Base-by-base conservation (phyloP, 192 early-diverging fungal genomes). In the Thamnidium elegans region DNA sequence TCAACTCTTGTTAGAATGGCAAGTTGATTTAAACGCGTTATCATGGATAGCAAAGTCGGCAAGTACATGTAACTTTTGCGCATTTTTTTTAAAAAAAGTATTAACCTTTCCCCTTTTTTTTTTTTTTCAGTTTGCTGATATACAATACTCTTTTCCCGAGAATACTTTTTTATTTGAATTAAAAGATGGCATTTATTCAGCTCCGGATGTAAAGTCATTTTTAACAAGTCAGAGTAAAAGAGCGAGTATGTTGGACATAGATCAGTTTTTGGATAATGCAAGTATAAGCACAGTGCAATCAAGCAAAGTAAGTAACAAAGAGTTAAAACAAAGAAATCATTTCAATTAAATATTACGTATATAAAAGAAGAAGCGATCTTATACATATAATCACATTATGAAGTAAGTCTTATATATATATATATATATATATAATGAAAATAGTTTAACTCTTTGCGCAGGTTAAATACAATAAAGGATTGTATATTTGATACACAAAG, bases 351-450 rank as follows among this genome's bases (percentile, higher is more conserved):
- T 20, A 19, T 6, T 20, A 19, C n/a, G 34, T 44, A 3, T 15
- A 17, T 58, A 77, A 17, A 56, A 77, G 71, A 62, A 70, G 19
- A 79, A 74, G 47, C 75, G 65, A 36, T 85, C 83, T 34, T 85
- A 85, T 55, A 83, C 79, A 0, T 83, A 81, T 53, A 72, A 79
- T 34, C 66, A 68, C 30, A 73, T 82, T 50, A 74, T 82, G 73
- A 60, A 61, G 74, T 78, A 60, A 58, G 55, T 69, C 0, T 50
- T 36, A 31, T 10, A 31, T 59, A 13, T 17, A 7, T 50, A 42
- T 42, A 26, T 39, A 46, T 11, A 26, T 32, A n/a, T 4, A 17
- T 13, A 47, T 9, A 0, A 6, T 26, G 13, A 8, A n/a, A n/a
- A n/a, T n/a, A n/a, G n/a, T n/a, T n/a, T n/a, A n/a, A n/a, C n/a